phyloP scores from a whole-genome alignment of 179 eudicot species.

The Beta macrorhiza region DNA sequence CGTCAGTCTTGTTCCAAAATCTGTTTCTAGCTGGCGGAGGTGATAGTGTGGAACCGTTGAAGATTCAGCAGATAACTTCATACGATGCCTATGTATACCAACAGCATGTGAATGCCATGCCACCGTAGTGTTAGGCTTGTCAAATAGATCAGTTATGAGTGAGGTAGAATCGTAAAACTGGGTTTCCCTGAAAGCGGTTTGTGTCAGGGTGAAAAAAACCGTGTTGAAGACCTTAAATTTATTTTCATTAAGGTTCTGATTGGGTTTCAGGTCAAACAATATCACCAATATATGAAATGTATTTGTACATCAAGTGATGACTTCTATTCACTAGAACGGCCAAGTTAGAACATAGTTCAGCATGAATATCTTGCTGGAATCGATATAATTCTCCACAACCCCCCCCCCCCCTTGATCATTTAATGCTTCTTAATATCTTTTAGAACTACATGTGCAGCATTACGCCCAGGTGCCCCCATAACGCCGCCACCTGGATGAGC shows the following conservation, averaged over 20 bases:
- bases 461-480: slow-evolving; percentile 98
- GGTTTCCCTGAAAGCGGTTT: too few relatives aligned
- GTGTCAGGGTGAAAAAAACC: too few relatives aligned
- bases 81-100: not conserved
- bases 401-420: not conserved
- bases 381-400: not conserved
- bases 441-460: slow-evolving; percentile 75
- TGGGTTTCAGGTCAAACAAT: too few relatives aligned
- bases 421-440: slow-evolving; percentile 44
- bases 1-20: slow-evolving; percentile 52
- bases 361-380: not conserved
- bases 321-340: too few relatives aligned
- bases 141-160: not conserved
- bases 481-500: slow-evolving; percentile 99
- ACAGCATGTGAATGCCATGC: not conserved
- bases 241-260: too few relatives aligned
- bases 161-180: not conserved
- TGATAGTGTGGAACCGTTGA: slow-evolving; percentile 28
- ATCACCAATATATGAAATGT: too few relatives aligned
- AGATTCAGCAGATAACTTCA: not conserved
- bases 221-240: too few relatives aligned
- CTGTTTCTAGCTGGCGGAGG: slow-evolving; percentile 67
- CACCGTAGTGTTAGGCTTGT: not conserved
- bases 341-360: not conserved
- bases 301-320: too few relatives aligned